phyloP scores from a whole-genome alignment of 1,284 basidiomycete genomes.

The Somion occarium region DNA sequence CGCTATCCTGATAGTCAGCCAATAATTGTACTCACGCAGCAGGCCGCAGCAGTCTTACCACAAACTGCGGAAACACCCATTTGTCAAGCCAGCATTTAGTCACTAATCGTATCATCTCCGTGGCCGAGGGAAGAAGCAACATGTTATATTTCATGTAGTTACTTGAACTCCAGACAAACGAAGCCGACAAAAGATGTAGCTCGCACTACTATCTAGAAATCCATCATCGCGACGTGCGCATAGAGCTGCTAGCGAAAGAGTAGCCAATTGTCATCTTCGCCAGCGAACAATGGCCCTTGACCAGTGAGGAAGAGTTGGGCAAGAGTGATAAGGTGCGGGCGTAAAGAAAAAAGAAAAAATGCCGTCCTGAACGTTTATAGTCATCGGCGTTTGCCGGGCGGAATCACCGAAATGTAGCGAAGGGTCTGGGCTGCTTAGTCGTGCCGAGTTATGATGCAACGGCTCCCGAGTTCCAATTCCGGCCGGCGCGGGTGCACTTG shows the following conservation, averaged over 20 bases:
- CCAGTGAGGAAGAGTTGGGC: conserved; percentile 20
- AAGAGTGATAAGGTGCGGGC: conserved; percentile 36
- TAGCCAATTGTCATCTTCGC: conserved; percentile 31
- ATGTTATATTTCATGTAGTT: no score
- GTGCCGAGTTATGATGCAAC: neutral
- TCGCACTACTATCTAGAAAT: conserved; percentile 61
- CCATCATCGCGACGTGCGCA: conserved; percentile 42
- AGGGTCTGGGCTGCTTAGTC: neutral
- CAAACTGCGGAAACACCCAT: no score
- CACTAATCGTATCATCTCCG: no score
- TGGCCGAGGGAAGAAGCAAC: no score
- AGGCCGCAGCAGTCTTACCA: no score
- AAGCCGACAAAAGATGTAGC: conserved; percentile 37
- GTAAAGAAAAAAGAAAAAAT: conserved; percentile 11
- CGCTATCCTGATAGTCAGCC: no score
- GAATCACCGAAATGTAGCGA: neutral
- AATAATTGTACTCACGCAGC: no score
- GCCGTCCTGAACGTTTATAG: neutral
- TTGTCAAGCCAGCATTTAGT: no score
- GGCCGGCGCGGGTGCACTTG: neutral
- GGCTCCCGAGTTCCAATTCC: neutral
- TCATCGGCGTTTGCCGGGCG: neutral
- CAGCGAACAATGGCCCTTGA: conserved; percentile 30
- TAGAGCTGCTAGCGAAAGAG: conserved; percentile 46
- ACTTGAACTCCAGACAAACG: no score